Conservation (phyloP, 2,329 filamentous ascomycete genomes). For the Fusarium heterosporum region DNA sequence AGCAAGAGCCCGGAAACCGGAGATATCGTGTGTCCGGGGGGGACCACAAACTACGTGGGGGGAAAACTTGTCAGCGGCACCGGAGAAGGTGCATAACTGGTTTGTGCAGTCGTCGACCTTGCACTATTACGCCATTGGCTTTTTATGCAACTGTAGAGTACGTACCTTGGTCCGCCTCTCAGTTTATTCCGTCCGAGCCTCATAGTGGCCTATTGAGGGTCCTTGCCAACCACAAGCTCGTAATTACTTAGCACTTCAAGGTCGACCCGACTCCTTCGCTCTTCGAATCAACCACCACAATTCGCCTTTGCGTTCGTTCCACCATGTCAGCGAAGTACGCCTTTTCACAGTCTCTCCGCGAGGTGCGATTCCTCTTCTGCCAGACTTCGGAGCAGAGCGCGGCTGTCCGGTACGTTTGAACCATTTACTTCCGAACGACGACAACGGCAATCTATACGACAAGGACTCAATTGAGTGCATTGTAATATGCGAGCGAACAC, state of each 20-base stretch:
- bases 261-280: conserved; percentile 13
- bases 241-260: conserved; percentile 46
- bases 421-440: conserved; percentile 1
- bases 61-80: conserved; percentile 24
- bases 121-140: conserved; percentile 5
- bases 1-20: conserved; percentile 31
- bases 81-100: conserved; percentile 29
- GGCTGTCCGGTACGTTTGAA: conserved; percentile 77
- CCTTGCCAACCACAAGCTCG: conserved; percentile 49
- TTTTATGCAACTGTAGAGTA: conserved; percentile 28
- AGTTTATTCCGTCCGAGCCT: conserved; percentile 43
- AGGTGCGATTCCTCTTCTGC: conserved; percentile 97
- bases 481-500: background rate
- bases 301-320: background rate
- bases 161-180: conserved; percentile 5
- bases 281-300: conserved; percentile 5
- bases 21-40: conserved; percentile 37
- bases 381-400: conserved; percentile 93
- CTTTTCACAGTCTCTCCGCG: conserved; percentile 89
- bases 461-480: conserved; percentile 31
- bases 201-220: conserved; percentile 26
- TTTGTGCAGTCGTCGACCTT: background rate
- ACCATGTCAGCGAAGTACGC: conserved; percentile 93
- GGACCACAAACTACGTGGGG: conserved; percentile 8
- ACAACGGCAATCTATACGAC: conserved; percentile 6